Base-by-base conservation (phyloP, 1,284 basidiomycete genomes). In the Gyrodon tennesseensis region DNA sequence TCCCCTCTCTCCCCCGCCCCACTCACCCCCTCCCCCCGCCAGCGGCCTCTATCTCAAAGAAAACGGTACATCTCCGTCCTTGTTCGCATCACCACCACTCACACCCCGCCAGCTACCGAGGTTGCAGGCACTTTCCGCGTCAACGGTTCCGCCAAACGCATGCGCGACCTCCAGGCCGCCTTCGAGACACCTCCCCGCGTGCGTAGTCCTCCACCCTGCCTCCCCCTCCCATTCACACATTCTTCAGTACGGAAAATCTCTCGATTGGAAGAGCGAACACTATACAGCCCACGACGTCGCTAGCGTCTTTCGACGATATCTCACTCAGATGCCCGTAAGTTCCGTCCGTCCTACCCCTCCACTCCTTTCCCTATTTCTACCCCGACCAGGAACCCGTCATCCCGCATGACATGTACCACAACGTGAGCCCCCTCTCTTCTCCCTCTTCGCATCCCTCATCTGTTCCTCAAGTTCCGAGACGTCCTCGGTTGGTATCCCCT, bases 251-350 rank as follows among this genome's bases (percentile, higher is more conserved):
- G 97, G 96, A 67, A 96, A 96, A 77, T 86, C 89, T 64, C 82
- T 99, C 41, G 91, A 96, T 71, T 98, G 96, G 95, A 88, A 87
- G 73, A 81, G 84, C 63, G 87, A 92, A 71, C 83, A 84, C 27
- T 98, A 91, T 78, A 97, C 91, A 41, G 87, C 95, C 4, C 96
- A 99, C 77, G 96, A 99, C 76, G 94, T 97, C 57, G 96, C 96
- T 25, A 96, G 93, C 71, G 94, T 99, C 60, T 93, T 99, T 75
- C 86, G 96, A 64, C 83, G 96, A 79, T 99, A 95, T 79, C 87
- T 99, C 65, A 98, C 96, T 11, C 91, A 92, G 75, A 94, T 98
- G 91, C 95, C 96, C 41, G 94, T 94, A 72, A 75, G 90, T 85
- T 9, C 61, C 65, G 61, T n/a, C 60, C 66, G 63, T 63, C 59